Evolutionary conservation across 805 yeast species (phyloP), one percentile per base, ranked within the genome.

Genomic region (Maudiozyma serrabonitensis): DNA sequence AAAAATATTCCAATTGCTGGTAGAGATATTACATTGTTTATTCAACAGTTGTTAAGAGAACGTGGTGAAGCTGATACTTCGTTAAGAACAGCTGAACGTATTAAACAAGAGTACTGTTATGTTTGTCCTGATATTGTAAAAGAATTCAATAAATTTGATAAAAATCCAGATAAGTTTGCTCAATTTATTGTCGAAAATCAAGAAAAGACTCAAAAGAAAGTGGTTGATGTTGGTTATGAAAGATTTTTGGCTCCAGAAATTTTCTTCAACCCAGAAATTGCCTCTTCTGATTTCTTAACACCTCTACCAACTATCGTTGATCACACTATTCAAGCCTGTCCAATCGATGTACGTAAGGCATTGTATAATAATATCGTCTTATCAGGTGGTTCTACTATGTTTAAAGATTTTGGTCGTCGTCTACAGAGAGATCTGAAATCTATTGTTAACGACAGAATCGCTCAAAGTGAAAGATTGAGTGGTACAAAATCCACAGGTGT

Each of bases 1-100:
- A 93, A 93, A 65, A 91, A 93, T 68, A 88, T 93, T 51, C 99
- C 99, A 51, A 84, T 93, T 69, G 99, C 99, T 0, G 99, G 99
- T 60, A 82, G 99, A 70, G 99, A 93, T 67, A 91, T 93, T 59
- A 93, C 99, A 2, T 77, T 81, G 55, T 93, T 93, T 66, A 89
- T 93, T 56, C 99, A 93, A 73, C 81, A 87, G 43, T 74, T 93
- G 64, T 75, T 93, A 59, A 85, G 99, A 73, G 99, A 93, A 67
- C 83, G 99, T 69, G 96, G 96, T 58, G 99, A 93, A 73, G 75
- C 80, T 13, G 98, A 93, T 69, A 87, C 98, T 11, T 82, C 95
- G 15, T 76, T 93, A 61, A 85, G 87, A 70, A 91, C 99, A 0
- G 99, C 99, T 0, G 99, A 95, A 69, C 82, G 85, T 62, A 93